A percentile compares a stretch with the other conserved stretches of the same genome.
Evolutionary conservation across 2,329 filamentous ascomycete genomes (phyloP).

Genomic region (Aspergillus sp.): DNA sequence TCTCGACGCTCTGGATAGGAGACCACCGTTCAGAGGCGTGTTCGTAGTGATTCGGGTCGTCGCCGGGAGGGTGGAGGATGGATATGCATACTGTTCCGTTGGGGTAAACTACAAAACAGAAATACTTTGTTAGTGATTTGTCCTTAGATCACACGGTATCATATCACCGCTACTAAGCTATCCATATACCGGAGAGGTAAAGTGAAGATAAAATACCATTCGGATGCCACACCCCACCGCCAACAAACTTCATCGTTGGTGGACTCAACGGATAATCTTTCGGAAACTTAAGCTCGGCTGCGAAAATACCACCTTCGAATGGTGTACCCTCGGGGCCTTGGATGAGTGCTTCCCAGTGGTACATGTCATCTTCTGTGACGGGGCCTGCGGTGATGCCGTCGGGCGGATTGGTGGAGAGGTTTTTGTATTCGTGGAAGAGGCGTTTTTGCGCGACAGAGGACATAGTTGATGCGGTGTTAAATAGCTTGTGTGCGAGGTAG

Average conservation of each 20-base stretch:
- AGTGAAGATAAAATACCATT: constrained; percentile 58
- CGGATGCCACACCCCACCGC: constrained; percentile 83
- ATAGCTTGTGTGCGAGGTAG: background rate
- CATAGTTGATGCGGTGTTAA: constrained; percentile 3
- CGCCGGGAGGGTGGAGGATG: constrained; percentile 92
- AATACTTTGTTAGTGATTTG: no score
- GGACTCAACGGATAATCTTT: constrained; percentile 95
- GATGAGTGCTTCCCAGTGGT: constrained; percentile 94
- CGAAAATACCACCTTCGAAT: constrained; percentile 92
- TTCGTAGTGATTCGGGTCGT: constrained; percentile 98
- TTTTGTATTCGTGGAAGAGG: constrained; percentile 92
- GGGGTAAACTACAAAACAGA: constrained; percentile 62
- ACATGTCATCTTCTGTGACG: constrained; percentile 86
- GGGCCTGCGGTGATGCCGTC: constrained; percentile 96
- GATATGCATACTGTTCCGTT: constrained; percentile 93
- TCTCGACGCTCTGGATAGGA: constrained; percentile 94
- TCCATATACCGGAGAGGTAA: no score
- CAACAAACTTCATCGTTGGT: constrained; percentile 91
- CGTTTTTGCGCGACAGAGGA: constrained; percentile 59
- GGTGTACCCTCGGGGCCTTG: constrained; percentile 92
- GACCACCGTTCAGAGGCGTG: constrained; percentile 93
- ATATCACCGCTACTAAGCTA: no score
- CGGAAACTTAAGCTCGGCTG: constrained; percentile 88
- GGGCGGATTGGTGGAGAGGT: constrained; percentile 88
- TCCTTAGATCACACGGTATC: no score